Percentiles rank a stretch among this genome's conserved stretches.
These are phyloP conservation scores for Aspergillus funiculosus DNA, from an alignment of 495 filamentous ascomycete species.

Conservation along the genomic window DNA sequence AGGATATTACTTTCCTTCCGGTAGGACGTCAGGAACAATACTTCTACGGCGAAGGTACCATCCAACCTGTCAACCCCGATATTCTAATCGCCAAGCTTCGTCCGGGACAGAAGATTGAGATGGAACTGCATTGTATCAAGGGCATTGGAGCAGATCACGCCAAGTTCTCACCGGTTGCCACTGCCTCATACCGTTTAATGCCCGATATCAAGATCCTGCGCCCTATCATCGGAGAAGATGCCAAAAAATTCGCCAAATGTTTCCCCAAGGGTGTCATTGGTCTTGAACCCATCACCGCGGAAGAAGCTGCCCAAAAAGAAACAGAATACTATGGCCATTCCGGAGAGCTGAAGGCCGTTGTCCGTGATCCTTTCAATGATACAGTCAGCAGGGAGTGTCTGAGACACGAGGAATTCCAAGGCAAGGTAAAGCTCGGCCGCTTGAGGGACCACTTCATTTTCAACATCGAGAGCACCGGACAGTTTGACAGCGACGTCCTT, in stretches of 20 bases:
- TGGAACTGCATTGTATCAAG: constrained; percentile 85
- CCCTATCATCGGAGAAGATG: constrained; percentile 81
- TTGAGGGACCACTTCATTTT: constrained; percentile 96
- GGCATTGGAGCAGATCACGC: constrained; percentile 93
- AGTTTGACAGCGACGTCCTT: constrained; percentile 82
- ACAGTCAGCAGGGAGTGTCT: constrained; percentile 91
- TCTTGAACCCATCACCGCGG: constrained; percentile 62
- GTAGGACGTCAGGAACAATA: constrained; percentile 64
- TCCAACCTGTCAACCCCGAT: constrained; percentile 77
- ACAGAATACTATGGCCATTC: constrained; percentile 66
- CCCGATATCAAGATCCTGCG: constrained; percentile 75
- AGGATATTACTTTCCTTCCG: constrained; percentile 67
- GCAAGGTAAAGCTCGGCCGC: constrained; percentile 88
- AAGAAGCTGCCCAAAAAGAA: constrained; percentile 55
- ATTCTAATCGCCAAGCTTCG: constrained; percentile 93
- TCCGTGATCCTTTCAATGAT: constrained; percentile 74
- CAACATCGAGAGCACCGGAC: constrained; percentile 87
- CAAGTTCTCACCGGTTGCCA: constrained; percentile 96
- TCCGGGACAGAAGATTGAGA: constrained; percentile 77
- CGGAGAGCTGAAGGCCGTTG: constrained; percentile 78
- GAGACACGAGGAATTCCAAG: constrained; percentile 87
- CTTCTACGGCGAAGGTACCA: constrained; percentile 60
- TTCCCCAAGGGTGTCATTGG: constrained; percentile 88
- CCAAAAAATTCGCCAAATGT: constrained; percentile 82
- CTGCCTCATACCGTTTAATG: constrained; percentile 83